Evolutionary conservation across 768 basidiomycete genomes (phyloP), one percentile per base, ranked within the genome.

Genomic region (Mrakia blollopis): DNA sequence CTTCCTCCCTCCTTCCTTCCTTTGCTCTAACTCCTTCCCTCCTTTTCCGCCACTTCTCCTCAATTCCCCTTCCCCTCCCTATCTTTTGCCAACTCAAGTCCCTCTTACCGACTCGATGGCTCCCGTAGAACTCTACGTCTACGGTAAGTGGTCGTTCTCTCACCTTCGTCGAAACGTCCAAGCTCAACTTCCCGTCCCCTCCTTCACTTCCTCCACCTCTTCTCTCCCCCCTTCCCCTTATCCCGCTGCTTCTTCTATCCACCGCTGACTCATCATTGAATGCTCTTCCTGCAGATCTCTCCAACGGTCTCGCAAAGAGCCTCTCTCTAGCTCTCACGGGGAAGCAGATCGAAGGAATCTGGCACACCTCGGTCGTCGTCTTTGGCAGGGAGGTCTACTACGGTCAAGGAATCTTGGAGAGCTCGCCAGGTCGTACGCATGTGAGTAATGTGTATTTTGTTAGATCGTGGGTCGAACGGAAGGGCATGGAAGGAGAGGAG

Each of bases 311-410:
- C 1, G 76, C 76, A 4, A 68, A 87, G 73, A 88, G 89, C 78
- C 85, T 97, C 50, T 95, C 93, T 9, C 84, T 87, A 67, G 91
- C 91, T 83, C 86, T 97, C 57, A 91, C 91, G 0, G 95, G 95
- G 7, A 88, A 89, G 72, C 93, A 94, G 83, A 93, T 97, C 73
- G 92, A 97, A 79, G 95, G 95, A 0, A 89, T 98, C 72, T 98
- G 95, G 94, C 95, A 98, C 84, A 96, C 95, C 0, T 93, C 92
- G 23, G 87, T 98, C 30, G 94, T 97, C 65, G 89, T 91, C 4
- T 97, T 89, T 83, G 89, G 89, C 2, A 89, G 90, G 80, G 95
- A 98, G 81, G 85, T 92, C 39, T 96, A 92, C 81, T 98, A 94
- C 83, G 94, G 95, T 3, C 92, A 89, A 80, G 95, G 95, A 2